Percentiles rank a stretch among this genome's conserved stretches.
phyloP scores from a whole-genome alignment of 768 basidiomycete species.

The Tricholoma terreum region DNA sequence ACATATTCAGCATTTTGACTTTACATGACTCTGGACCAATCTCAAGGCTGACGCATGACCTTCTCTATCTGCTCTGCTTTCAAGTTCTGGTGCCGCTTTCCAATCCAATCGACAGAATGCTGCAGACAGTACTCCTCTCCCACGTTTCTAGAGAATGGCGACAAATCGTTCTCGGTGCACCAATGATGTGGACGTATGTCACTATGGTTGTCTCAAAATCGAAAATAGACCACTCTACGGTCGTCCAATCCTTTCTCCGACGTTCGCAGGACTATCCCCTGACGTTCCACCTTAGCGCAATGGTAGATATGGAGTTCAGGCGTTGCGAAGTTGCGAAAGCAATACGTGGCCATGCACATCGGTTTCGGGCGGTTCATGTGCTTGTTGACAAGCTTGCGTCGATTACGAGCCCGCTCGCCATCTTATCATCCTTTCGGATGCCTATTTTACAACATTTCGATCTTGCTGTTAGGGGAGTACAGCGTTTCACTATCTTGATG shows the following conservation, averaged over 20 bases:
- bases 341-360: neutral
- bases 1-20: neutral
- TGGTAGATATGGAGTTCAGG: neutral
- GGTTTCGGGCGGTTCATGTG: neutral
- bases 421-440: neutral
- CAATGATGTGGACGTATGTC: constrained; percentile 17
- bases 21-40: neutral
- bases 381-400: constrained; percentile 3
- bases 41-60: constrained; percentile 9
- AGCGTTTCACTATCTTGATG: constrained; percentile 5
- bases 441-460: constrained; percentile 6
- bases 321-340: neutral
- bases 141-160: constrained; percentile 17
- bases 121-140: constrained; percentile 7
- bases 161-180: constrained; percentile 8
- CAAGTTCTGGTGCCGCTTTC: constrained; percentile 1
- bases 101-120: constrained; percentile 9
- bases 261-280: constrained; percentile 12
- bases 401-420: neutral
- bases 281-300: constrained; percentile 9
- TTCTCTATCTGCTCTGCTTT: constrained; percentile 14
- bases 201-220: constrained; percentile 7
- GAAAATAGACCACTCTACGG: constrained; percentile 1
- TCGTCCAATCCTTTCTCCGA: constrained; percentile 7
- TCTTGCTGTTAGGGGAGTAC: constrained; percentile 7